phyloP scores from a whole-genome alignment of 2,329 filamentous ascomycete species.

The Aspergillus nomiae region DNA sequence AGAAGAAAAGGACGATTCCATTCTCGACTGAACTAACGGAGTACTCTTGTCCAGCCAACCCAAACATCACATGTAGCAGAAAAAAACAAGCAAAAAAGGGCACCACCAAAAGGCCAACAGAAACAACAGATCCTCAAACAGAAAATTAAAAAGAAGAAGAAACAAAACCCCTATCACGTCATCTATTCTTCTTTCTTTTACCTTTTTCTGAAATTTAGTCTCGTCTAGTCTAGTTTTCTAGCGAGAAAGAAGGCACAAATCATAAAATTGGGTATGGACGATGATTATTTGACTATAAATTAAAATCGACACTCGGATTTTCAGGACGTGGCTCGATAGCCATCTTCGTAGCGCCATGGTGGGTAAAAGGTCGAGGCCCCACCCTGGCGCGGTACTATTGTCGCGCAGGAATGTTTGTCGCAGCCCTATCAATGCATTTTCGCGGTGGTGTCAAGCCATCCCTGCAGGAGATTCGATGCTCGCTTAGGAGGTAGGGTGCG shows the following conservation, averaged over 20 bases:
- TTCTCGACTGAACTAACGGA: not conserved
- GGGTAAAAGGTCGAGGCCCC: not conserved
- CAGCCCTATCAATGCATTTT: not conserved
- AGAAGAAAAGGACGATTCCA: not conserved
- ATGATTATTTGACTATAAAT: not conserved
- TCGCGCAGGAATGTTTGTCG: conserved; percentile 2
- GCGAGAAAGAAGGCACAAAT: not conserved
- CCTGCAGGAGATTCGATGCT: not conserved
- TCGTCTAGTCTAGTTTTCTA: not conserved
- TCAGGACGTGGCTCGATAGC: not conserved
- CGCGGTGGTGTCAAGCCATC: not conserved
- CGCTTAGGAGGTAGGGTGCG: not conserved
- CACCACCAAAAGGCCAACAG: not conserved
- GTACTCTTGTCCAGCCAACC: not conserved
- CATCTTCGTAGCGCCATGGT: not conserved
- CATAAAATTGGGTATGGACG: not conserved
- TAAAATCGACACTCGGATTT: not conserved
- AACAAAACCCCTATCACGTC: not conserved
- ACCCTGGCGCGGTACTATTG: not conserved
- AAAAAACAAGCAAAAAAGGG: not conserved
- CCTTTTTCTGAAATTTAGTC: not conserved
- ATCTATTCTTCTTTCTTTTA: not conserved
- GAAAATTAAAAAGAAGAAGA: not conserved
- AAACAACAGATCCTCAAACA: not conserved
- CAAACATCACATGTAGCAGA: not conserved